Evolutionary conservation across 805 yeast genomes (phyloP).

Genomic region (Candida rishiriensis): DNA sequence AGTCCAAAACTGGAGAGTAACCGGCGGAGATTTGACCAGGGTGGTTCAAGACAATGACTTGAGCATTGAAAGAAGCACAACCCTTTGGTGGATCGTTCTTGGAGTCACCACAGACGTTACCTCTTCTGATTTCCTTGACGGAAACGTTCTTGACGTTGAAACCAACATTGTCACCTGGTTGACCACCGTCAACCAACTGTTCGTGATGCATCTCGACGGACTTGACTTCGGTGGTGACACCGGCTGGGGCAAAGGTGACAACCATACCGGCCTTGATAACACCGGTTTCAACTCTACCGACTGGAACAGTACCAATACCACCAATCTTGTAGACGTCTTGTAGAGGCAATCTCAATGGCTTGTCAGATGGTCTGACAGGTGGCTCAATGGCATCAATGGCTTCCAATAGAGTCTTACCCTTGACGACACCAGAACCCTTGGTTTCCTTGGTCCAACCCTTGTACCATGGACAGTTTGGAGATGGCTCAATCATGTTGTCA

Average conservation of each 20-base stretch:
- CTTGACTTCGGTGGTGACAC: constrained; percentile 86
- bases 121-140: constrained; percentile 85
- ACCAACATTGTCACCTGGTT: constrained; percentile 93
- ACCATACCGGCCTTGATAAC: constrained; percentile 88
- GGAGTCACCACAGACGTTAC: constrained; percentile 90
- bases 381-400: constrained; percentile 82
- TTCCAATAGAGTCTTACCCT: constrained; percentile 81
- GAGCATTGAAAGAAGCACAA: constrained; percentile 67
- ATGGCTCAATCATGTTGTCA: constrained; percentile 86
- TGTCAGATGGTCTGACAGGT: constrained; percentile 76
- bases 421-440: constrained; percentile 64
- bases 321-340: constrained; percentile 93
- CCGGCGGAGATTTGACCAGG: constrained; percentile 91
- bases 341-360: constrained; percentile 85
- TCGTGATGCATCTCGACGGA: constrained; percentile 88
- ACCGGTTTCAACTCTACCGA: constrained; percentile 94
- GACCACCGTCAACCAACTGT: constrained; percentile 76
- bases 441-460: constrained; percentile 81
- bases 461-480: constrained; percentile 83
- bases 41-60: constrained; percentile 84
- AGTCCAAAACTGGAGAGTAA: constrained; percentile 87
- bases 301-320: constrained; percentile 90
- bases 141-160: constrained; percentile 90
- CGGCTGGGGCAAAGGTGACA: constrained; percentile 86
- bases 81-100: constrained; percentile 85